Conservation (phyloP, 306 rosid species). For the Cucurbita ficifolia region DNA sequence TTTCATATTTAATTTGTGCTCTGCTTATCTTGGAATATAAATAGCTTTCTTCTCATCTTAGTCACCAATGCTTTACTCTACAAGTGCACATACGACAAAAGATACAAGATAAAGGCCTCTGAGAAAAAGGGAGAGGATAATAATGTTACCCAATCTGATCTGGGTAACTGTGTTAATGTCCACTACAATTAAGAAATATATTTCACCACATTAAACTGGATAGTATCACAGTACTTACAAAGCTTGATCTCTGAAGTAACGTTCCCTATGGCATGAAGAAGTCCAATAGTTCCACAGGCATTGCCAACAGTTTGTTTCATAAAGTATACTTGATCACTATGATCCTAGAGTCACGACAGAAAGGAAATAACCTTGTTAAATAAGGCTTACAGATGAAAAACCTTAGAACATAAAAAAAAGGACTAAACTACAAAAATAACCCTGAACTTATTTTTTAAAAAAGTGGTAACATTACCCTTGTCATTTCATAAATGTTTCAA, state of each 20-base stretch:
- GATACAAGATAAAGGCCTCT: neutral
- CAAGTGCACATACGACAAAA: neutral
- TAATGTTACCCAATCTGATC: neutral
- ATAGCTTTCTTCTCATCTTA: neutral
- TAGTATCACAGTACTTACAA: slow-evolving; percentile 25
- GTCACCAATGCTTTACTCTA: neutral
- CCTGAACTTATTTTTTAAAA: too few species aligned
- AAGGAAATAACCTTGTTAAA: neutral
- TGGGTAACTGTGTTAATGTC: neutral
- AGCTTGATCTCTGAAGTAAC: slow-evolving; percentile 61
- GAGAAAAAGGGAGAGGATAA: neutral
- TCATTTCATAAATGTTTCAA: too few species aligned
- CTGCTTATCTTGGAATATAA: neutral
- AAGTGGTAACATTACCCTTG: too few species aligned
- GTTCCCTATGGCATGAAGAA: slow-evolving; percentile 90
- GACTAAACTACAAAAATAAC: too few species aligned
- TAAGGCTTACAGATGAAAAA: neutral
- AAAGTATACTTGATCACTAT: slow-evolving; percentile 43
- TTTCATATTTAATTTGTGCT: neutral
- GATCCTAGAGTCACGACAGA: slow-evolving; percentile 38
- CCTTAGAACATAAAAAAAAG: neutral
- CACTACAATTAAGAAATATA: neutral
- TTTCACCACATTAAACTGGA: neutral
- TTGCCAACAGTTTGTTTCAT: slow-evolving; percentile 91
- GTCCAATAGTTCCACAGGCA: slow-evolving; percentile 96